Evolutionary conservation across 139 green algal genomes (phyloP), one percentile per base, ranked within the genome.

Genomic region (Chlamydomonas sp.): DNA sequence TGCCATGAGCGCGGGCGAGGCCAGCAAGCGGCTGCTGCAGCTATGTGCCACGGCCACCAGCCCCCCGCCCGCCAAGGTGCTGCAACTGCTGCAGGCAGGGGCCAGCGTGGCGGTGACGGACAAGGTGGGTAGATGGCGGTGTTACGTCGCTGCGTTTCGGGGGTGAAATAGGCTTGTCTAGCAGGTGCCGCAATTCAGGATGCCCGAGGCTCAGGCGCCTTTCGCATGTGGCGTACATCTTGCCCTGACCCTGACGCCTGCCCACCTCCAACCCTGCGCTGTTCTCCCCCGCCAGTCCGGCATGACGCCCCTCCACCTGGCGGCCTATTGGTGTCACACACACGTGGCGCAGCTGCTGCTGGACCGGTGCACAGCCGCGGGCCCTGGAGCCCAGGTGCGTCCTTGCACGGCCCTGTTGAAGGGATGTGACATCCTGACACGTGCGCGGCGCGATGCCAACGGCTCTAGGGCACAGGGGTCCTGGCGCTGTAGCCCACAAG

Each of bases 11-110:
- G 1, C 67, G 2, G 6, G 2, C 2, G 82, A 86, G 58, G 82
- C 82, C 20, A 80, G 71, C 14, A 86, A 86, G 61, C 82, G 82
- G 20, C 82, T 86, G 57, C 61, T 86, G 71, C 82, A 86, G 82
- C 82, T 86, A n/a, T 80, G 71, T 16, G 82, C 82, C 8, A 15
- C 31, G 0, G 20, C 71, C 1, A 57, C 60, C 60, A 31, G 71
- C 20, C 82, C 82, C 8, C n/a, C 72, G 10, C 18, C 15, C 0
- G 59, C 69, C 3, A 86, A 86, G 71, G 82, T 86, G 82, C 15
- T 17, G 71, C n/a, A 72, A 61, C 82, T 86, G 82, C 72, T 86
- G 71, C 31, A 63, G 60, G 82, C 82, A 20, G 82, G 82, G 0
- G 82, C 82, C 3, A 73, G 4, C 2, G n/a, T 80, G 82, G 31